Evolutionary conservation across 1,139 yeast genomes (phyloP).

Genomic region (Maudiozyma humilis): DNA sequence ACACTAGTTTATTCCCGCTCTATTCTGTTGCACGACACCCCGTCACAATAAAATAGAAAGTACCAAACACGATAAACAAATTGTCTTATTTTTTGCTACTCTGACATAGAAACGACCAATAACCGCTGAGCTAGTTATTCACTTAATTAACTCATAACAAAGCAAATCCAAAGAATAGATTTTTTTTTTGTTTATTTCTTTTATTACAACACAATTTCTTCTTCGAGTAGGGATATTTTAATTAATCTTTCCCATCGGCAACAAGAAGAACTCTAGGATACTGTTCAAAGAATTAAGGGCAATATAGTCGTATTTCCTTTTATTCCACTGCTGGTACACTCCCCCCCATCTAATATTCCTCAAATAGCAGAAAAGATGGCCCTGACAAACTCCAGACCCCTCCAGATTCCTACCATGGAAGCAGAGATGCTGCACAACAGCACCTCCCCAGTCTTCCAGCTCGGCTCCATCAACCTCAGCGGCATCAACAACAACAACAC

Average conservation of each 20-base stretch:
- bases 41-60: too few relatives aligned
- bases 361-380: constrained; percentile 23
- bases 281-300: background rate
- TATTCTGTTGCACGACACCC: background rate
- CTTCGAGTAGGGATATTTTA: constrained; percentile 21
- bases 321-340: too few relatives aligned
- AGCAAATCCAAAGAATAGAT: background rate
- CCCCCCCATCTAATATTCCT: too few relatives aligned
- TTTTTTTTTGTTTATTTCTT: background rate
- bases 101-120: background rate
- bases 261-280: background rate
- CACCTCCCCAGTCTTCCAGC: constrained; percentile 29
- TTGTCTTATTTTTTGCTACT: background rate
- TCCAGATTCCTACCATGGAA: constrained; percentile 27
- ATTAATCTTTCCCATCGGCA: constrained; percentile 17
- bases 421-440: constrained; percentile 27
- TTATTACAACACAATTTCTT: background rate
- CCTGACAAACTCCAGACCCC: constrained; percentile 31
- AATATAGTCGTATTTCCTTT: too few relatives aligned
- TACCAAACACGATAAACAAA: too few relatives aligned
- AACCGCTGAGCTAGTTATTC: background rate
- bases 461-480: constrained; percentile 15
- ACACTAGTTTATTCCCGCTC: too few relatives aligned
- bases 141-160: background rate
- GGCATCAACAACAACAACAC: background rate